A percentile compares a stretch with the other conserved stretches of the same genome.
These are phyloP conservation scores for Hanseniaspora vineae DNA, from an alignment of 805 yeast species.

Conservation along the genomic window DNA sequence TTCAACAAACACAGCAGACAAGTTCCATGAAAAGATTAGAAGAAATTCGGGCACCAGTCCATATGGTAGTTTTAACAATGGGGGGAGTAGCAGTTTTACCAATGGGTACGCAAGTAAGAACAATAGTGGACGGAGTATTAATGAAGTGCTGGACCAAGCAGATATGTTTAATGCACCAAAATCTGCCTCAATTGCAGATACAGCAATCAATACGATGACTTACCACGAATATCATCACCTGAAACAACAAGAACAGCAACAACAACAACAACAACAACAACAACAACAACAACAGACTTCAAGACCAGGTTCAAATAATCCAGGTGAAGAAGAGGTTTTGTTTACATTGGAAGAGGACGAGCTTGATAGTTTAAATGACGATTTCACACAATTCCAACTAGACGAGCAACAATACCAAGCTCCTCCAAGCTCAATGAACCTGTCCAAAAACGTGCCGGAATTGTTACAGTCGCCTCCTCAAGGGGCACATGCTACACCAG, in stretches of 20 bases:
- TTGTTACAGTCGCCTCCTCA: constrained; percentile 18
- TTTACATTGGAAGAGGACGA: constrained; percentile 24
- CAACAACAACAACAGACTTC: not conserved
- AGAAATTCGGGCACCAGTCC: constrained; percentile 3
- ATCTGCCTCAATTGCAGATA: too few species aligned
- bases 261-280: not conserved
- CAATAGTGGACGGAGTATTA: not conserved
- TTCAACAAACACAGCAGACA: constrained; percentile 7
- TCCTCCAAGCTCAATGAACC: constrained; percentile 1
- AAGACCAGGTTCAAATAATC: not conserved
- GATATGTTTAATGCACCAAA: too few species aligned
- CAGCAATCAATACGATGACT: not conserved
- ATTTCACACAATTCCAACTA: constrained; percentile 1
- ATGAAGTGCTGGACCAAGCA: too few species aligned
- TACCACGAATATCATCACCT: not conserved
- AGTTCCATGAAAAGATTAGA: constrained; percentile 5
- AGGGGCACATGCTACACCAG: not conserved
- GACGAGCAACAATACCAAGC: constrained; percentile 11
- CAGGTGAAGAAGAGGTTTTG: constrained; percentile 16
- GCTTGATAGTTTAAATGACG: constrained; percentile 6
- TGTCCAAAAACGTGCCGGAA: constrained; percentile 18
- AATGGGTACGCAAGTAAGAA: not conserved
- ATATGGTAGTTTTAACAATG: not conserved
- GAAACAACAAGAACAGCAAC: not conserved
- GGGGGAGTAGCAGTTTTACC: not conserved